Percentiles rank a stretch among this genome's conserved stretches.
phyloP scores from a whole-genome alignment of 495 filamentous ascomycete species.

The Hypoxylon trugodes region DNA sequence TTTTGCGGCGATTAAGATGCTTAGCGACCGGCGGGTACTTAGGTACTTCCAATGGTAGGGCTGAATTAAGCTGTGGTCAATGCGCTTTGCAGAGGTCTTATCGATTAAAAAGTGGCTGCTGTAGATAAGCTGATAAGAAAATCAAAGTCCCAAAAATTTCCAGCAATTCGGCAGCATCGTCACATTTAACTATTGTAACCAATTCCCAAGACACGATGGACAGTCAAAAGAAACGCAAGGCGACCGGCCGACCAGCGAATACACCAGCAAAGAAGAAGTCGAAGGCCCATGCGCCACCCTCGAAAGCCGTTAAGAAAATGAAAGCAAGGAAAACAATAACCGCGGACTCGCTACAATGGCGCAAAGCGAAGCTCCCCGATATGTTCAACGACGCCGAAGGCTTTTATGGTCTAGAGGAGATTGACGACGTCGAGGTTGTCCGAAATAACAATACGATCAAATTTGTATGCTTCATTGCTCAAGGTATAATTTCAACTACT shows the following conservation, averaged over 20 bases:
- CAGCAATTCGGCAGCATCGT: slow-evolving; percentile 1
- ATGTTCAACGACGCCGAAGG: slow-evolving; percentile 91
- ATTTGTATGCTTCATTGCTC: slow-evolving; percentile 54
- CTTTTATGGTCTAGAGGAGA: slow-evolving; percentile 92
- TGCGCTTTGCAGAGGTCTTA: neutral
- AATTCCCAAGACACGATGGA: slow-evolving; percentile 39
- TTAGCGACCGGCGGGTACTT: too few species aligned
- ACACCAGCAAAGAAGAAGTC: slow-evolving; percentile 58
- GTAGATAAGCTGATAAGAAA: slow-evolving; percentile 18
- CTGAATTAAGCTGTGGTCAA: slow-evolving; percentile 38
- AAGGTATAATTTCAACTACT: slow-evolving; percentile 6
- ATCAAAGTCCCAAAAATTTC: slow-evolving; percentile 40
- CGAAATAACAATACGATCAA: slow-evolving; percentile 61
- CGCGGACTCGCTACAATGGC: slow-evolving; percentile 82
- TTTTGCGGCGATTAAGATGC: slow-evolving; percentile 11
- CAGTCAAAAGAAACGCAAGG: slow-evolving; percentile 57
- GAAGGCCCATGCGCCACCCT: slow-evolving; percentile 44
- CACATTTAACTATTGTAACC: slow-evolving; percentile 5
- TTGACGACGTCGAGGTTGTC: slow-evolving; percentile 87
- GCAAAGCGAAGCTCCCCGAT: slow-evolving; percentile 81
- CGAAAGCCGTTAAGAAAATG: slow-evolving; percentile 19
- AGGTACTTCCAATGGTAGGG: slow-evolving; percentile 22
- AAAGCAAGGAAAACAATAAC: slow-evolving; percentile 48
- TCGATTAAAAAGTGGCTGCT: slow-evolving; percentile 1
- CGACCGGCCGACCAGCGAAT: slow-evolving; percentile 40